Evolutionary conservation across 306 rosid genomes (phyloP).

Genomic region (Styphnolobium japonicum): DNA sequence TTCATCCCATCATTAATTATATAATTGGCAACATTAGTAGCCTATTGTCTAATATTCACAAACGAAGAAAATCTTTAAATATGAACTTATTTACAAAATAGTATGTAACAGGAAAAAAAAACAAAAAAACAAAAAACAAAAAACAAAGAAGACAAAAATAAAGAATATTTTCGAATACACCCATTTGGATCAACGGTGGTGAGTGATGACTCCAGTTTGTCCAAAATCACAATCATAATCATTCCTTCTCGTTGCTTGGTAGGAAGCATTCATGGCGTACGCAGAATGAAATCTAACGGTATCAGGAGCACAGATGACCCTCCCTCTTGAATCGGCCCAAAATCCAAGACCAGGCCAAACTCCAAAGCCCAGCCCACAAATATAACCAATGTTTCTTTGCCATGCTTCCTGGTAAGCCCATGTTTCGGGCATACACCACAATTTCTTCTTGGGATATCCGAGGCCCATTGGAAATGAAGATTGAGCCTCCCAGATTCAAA

Average conservation of each 20-base stretch:
- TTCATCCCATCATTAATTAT: no score
- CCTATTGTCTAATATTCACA: no score
- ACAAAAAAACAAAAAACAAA: no score
- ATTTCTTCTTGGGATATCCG: neutral
- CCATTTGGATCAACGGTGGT: slow-evolving; percentile 41
- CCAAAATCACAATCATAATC: slow-evolving; percentile 40
- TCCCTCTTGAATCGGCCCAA: slow-evolving; percentile 45
- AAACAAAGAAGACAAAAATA: no score
- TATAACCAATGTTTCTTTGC: slow-evolving; percentile 6
- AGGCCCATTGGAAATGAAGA: slow-evolving; percentile 16
- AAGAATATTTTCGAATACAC: neutral
- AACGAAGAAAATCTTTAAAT: no score
- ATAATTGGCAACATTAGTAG: no score
- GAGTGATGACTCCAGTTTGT: slow-evolving; percentile 33
- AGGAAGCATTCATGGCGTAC: slow-evolving; percentile 39
- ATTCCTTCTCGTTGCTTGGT: slow-evolving; percentile 27
- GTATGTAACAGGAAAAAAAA: neutral
- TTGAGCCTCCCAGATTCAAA: slow-evolving; percentile 43
- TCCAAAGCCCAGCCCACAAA: slow-evolving; percentile 50
- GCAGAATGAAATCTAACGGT: slow-evolving; percentile 44
- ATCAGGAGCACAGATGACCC: slow-evolving; percentile 32
- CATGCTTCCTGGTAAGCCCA: no score
- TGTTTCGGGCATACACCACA: slow-evolving; percentile 10
- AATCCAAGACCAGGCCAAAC: no score
- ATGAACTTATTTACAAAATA: neutral